Evolutionary conservation across 1,284 basidiomycete species (phyloP).

Genomic region (Cystobasidium pallidum): DNA sequence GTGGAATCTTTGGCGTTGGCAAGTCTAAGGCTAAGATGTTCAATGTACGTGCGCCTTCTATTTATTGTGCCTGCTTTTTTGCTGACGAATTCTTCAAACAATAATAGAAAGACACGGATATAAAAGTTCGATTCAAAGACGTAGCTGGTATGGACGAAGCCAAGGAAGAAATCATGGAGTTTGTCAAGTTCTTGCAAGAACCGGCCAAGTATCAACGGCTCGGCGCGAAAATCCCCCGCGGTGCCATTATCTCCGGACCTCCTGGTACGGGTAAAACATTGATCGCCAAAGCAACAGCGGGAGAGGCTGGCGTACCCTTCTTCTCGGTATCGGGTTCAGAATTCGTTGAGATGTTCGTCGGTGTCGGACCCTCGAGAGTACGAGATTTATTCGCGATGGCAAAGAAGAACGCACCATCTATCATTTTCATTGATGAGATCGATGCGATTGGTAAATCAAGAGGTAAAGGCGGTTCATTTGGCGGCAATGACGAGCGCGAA

Average conservation of each 20-base stretch:
- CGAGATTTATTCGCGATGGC: slow-evolving; percentile 96
- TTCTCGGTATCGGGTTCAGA: slow-evolving; percentile 97
- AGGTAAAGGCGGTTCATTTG: slow-evolving; percentile 79
- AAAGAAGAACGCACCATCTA: slow-evolving; percentile 97
- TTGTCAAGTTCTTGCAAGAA: slow-evolving; percentile 98
- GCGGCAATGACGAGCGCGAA: slow-evolving; percentile 95
- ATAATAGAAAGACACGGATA: slow-evolving; percentile 83
- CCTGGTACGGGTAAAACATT: slow-evolving; percentile 99
- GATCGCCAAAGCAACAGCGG: slow-evolving; percentile 96
- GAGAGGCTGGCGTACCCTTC: slow-evolving; percentile 96
- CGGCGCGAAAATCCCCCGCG: slow-evolving; percentile 97
- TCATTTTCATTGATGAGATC: slow-evolving; percentile 99
- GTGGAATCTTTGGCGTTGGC: slow-evolving; percentile 96
- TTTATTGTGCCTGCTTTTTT: not conserved
- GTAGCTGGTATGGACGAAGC: slow-evolving; percentile 99
- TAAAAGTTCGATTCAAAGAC: slow-evolving; percentile 91
- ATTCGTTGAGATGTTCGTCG: slow-evolving; percentile 99
- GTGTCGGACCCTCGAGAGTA: slow-evolving; percentile 95
- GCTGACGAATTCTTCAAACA: not conserved
- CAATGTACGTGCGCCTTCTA: slow-evolving; percentile 60
- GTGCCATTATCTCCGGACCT: slow-evolving; percentile 95
- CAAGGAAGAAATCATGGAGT: slow-evolving; percentile 99
- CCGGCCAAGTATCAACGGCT: slow-evolving; percentile 92
- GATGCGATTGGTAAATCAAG: slow-evolving; percentile 97
- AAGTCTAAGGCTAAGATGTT: slow-evolving; percentile 94